Evolutionary conservation across 306 rosid genomes (phyloP), one percentile per base, ranked within the genome.

Genomic region (Datisca glomerata): DNA sequence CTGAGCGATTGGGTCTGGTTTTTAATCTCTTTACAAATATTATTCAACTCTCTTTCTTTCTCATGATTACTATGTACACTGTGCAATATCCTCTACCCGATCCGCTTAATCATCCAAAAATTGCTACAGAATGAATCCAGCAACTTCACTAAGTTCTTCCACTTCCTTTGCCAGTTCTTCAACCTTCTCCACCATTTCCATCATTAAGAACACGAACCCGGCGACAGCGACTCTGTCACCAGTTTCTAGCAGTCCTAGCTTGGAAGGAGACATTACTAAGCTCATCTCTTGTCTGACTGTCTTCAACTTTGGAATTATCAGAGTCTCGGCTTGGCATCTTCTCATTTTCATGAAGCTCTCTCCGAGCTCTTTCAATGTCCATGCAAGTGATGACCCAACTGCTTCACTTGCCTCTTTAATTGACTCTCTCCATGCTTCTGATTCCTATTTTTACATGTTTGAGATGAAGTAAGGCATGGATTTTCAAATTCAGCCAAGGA

Each of bases 311-410:
- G 58, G 67, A 6, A 21, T 47, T 24, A 80, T 63, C 23, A 15
- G 47, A 10, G 21, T 47, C 31, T 40, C 75, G 21, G 25, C 37
- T 8, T 72, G 54, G 61, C 61, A 61, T 45, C 41, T 75, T 59
- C 56, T 80, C 95, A 78, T 72, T 53, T 72, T 48, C 51, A 50
- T 56, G 25, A 80, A 44, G 61, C 81, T 85, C 2, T 75, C 80
- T 24, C 93, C 93, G 5, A 89, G 59, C 71, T 80, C 98, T 55
- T 43, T 49, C 0, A 89, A 56, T 12, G 62, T 60, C 70, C 62
- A 40, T 7, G 44, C 71, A 9, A 80, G 33, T 5, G 58, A 60
- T 8, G 71, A 49, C 42, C 81, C 78, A 33, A 67, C 70, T 35
- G 64, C 67, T 55, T 74, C 79, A 21, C 72, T 72, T 4, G 70